phyloP scores from a whole-genome alignment of 257 asterid genomes.

The Nicotiana noctiflora region DNA sequence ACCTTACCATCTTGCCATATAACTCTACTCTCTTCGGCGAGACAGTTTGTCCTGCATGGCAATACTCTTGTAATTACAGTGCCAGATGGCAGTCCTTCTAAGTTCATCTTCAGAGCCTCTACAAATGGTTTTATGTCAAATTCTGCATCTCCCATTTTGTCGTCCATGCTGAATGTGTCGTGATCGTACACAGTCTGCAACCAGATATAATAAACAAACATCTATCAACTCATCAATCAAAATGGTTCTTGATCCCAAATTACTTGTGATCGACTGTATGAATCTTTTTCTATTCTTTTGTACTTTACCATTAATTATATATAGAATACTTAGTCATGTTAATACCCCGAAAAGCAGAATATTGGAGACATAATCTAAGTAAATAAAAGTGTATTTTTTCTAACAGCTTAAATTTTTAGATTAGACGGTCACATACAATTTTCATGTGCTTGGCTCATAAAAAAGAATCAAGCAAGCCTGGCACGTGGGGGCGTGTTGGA shows the following conservation, averaged over 20 bases:
- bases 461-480: too few relatives aligned
- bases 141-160: slow-evolving; percentile 51
- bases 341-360: too few relatives aligned
- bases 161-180: slow-evolving; percentile 45
- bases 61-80: slow-evolving; percentile 27
- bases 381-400: too few relatives aligned
- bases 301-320: too few relatives aligned
- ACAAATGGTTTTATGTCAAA: slow-evolving; percentile 31
- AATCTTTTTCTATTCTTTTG: not conserved
- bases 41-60: slow-evolving; percentile 34
- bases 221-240: not conserved
- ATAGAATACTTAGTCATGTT: too few relatives aligned
- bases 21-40: slow-evolving; percentile 35
- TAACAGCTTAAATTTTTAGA: too few relatives aligned
- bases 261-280: not conserved
- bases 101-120: slow-evolving; percentile 32
- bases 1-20: slow-evolving; percentile 29
- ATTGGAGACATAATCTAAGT: too few relatives aligned
- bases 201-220: not conserved
- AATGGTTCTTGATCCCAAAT: not conserved
- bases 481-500: too few relatives aligned
- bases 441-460: too few relatives aligned
- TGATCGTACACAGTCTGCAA: slow-evolving; percentile 44
- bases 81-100: slow-evolving; percentile 29
- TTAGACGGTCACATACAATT: too few relatives aligned